phyloP scores from a whole-genome alignment of 164 flowering plant species.

The Chimonanthus salicifolius region DNA sequence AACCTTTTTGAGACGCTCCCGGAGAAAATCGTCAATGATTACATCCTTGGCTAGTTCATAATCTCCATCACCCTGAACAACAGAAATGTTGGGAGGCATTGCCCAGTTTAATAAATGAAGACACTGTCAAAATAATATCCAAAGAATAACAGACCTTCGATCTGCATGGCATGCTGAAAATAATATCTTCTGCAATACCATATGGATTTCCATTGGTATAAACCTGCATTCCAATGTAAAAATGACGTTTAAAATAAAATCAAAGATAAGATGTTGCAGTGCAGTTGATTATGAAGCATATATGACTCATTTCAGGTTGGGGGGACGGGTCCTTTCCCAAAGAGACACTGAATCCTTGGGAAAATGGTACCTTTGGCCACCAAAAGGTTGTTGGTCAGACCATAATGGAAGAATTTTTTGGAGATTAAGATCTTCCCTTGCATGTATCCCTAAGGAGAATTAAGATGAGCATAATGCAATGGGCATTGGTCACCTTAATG shows the following conservation, averaged over 20 bases:
- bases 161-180: slow-evolving; percentile 99
- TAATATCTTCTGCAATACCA: slow-evolving; percentile 87
- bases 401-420: too few relatives aligned
- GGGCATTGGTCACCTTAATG: too few relatives aligned
- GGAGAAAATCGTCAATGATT: slow-evolving; percentile 75
- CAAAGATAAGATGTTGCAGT: neutral
- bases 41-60: slow-evolving; percentile 85
- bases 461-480: too few relatives aligned
- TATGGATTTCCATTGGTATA: slow-evolving; percentile 91
- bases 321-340: too few relatives aligned
- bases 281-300: neutral
- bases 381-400: too few relatives aligned
- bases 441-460: too few relatives aligned
- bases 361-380: too few relatives aligned
- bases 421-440: too few relatives aligned
- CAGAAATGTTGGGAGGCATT: neutral
- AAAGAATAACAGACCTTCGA: slow-evolving; percentile 53
- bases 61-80: slow-evolving; percentile 80
- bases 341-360: too few relatives aligned
- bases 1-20: slow-evolving; percentile 66
- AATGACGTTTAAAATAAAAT: neutral
- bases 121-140: neutral
- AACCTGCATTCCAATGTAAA: slow-evolving; percentile 42
- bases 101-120: neutral
- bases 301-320: too few relatives aligned